Evolutionary conservation across 371 early-diverging fungal genomes (phyloP), one percentile per base, ranked within the genome.

Genomic region (Astathelohania contejeani): DNA sequence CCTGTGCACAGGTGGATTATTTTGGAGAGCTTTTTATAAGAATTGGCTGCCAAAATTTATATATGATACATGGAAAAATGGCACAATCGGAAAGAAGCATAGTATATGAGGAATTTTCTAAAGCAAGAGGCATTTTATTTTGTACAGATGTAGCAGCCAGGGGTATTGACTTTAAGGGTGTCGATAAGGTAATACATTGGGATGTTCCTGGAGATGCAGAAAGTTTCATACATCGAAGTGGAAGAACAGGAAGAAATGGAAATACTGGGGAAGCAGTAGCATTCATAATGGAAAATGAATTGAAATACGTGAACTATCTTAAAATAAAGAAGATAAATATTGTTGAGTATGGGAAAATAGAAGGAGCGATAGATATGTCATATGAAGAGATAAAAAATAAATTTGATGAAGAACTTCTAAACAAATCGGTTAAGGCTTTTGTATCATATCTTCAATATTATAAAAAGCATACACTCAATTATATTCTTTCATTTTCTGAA

Each of bases 61-160:
- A 49, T 3, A 55, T 62, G 43, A 63, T 74, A 20, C 71, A 74
- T 60, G 56, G 74, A 43, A 67, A 63, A 45, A 50, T 67, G 28
- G 23, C 53, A 18, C 69, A 73, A 46, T 29, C 42, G 18, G 67
- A 66, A 29, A 32, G 74, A 43, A 58, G 58, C 20, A 32, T 39
- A n/a, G 55, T 60, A 20, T 68, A 62, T 47, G 43, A 51, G 19
- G 48, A 60, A 32, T 67, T 64, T 66, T 44, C 46, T 10, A 47
- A 52, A 19, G 1, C 25, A 57, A 6, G 78, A 25, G 81, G 81
- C 10, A 77, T 92, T 28, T 70, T 93, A 24, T 76, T 93, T 58
- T 86, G 87, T 66, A 94, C 98, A 0, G 95, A 94, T 74, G 88
- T 97, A 6, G 90, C 90, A 7, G 89, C 93, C 4, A 82, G 98